Percentiles rank a stretch among this genome's conserved stretches.
Conservation (phyloP, 2,329 filamentous ascomycete species). For the Venturia carpophila region DNA sequence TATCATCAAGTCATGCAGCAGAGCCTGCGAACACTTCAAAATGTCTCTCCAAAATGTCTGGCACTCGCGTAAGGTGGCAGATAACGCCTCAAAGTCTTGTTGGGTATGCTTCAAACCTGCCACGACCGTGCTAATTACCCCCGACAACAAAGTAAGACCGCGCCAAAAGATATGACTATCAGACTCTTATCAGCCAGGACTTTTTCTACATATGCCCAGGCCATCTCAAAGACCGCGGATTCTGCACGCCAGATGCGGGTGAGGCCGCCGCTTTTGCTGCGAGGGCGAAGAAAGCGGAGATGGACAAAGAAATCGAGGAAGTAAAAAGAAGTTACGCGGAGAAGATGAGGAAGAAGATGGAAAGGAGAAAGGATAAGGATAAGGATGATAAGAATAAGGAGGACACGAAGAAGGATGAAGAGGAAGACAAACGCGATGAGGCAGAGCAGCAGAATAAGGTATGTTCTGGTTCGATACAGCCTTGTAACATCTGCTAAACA, state of each 20-base stretch:
- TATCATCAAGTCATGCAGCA: neutral
- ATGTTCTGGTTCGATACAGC: slow-evolving; percentile 20
- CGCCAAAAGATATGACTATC: neutral
- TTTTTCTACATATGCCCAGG: slow-evolving; percentile 85
- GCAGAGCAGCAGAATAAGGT: slow-evolving; percentile 55
- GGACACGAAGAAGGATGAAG: slow-evolving; percentile 56
- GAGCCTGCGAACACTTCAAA: neutral
- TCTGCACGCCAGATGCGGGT: slow-evolving; percentile 64
- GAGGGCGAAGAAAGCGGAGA: slow-evolving; percentile 45
- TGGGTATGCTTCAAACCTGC: slow-evolving; percentile 88
- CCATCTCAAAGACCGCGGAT: slow-evolving; percentile 76
- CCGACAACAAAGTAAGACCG: slow-evolving; percentile 69
- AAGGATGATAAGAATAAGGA: slow-evolving; percentile 52
- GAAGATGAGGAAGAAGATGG: slow-evolving; percentile 51
- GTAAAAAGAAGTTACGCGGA: slow-evolving; percentile 44
- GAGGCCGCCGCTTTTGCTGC: slow-evolving; percentile 50
- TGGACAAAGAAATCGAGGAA: slow-evolving; percentile 41
- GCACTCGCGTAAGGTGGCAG: slow-evolving; percentile 77
- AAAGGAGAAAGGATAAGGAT: slow-evolving; percentile 37
- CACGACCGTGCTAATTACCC: slow-evolving; percentile 77
- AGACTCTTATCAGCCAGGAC: slow-evolving; percentile 45
- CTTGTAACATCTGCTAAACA: neutral
- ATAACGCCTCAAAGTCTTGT: slow-evolving; percentile 74
- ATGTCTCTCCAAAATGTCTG: slow-evolving; percentile 63
- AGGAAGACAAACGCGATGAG: slow-evolving; percentile 59